A percentile compares a stretch with the other conserved stretches of the same genome.
Conservation (phyloP, 2,329 filamentous ascomycete species). For the Fusarium sp. region DNA sequence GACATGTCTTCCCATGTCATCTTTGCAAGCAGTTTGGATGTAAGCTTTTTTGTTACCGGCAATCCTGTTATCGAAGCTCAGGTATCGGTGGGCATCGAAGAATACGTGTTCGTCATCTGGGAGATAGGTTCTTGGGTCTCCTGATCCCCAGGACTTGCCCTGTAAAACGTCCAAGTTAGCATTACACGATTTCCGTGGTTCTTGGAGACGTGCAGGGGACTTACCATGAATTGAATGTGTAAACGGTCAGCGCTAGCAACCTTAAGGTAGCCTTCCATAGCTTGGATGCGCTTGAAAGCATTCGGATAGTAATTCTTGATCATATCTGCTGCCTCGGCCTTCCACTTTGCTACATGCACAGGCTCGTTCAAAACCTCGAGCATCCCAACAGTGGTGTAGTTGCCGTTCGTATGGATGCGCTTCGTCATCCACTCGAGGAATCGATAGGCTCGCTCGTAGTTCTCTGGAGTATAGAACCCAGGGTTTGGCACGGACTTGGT, state of each 20-base stretch:
- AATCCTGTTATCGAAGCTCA: constrained; percentile 64
- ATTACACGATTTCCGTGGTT: fast-evolving
- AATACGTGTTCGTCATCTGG: constrained; percentile 58
- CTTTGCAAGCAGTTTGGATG: constrained; percentile 62
- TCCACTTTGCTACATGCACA: constrained; percentile 43
- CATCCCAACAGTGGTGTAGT: constrained; percentile 69
- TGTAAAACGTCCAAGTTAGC: background rate
- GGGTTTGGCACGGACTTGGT: constrained; percentile 39
- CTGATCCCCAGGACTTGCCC: constrained; percentile 62
- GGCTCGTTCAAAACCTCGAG: constrained; percentile 71
- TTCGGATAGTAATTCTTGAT: constrained; percentile 44
- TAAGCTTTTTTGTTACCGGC: constrained; percentile 61
- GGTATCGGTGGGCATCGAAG: constrained; percentile 70
- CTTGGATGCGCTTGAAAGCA: constrained; percentile 57
- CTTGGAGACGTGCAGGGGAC: fast-evolving
- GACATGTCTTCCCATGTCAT: constrained; percentile 57
- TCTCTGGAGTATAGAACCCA: constrained; percentile 66
- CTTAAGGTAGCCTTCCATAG: constrained; percentile 58
- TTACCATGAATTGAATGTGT: constrained; percentile 63
- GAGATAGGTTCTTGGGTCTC: constrained; percentile 62
- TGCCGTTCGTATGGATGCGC: constrained; percentile 61
- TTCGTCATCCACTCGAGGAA: constrained; percentile 68
- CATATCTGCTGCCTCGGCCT: constrained; percentile 39
- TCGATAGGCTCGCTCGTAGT: constrained; percentile 66
- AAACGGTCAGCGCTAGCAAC: constrained; percentile 58